Conservation (phyloP, 140 eudicot species). For the Bidens hawaiensis region DNA sequence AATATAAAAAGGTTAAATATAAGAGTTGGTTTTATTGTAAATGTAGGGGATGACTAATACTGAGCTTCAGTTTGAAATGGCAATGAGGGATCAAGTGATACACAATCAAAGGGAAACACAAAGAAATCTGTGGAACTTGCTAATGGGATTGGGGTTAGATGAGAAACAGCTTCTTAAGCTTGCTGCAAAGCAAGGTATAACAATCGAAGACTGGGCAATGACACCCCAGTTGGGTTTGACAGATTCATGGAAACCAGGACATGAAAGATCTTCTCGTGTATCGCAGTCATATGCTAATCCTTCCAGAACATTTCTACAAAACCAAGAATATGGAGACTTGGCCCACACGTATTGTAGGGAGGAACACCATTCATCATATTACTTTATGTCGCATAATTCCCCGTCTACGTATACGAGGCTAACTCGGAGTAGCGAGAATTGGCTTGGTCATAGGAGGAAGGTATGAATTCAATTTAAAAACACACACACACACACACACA, state of each 20-base stretch:
- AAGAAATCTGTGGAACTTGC: conserved; percentile 73
- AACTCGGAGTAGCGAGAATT: conserved; percentile 30
- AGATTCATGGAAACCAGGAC: conserved; percentile 25
- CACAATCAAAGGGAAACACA: conserved; percentile 79
- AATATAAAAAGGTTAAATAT: not conserved
- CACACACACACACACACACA: not conserved
- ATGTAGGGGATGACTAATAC: conserved; percentile 82
- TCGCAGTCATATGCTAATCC: conserved; percentile 20
- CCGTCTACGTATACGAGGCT: conserved; percentile 36
- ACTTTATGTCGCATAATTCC: conserved; percentile 41
- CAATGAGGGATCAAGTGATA: conserved; percentile 87
- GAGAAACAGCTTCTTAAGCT: conserved; percentile 56
- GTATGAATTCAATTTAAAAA: conserved; percentile 22
- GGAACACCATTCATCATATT: conserved; percentile 62
- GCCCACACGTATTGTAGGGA: conserved; percentile 51
- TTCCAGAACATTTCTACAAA: conserved; percentile 31
- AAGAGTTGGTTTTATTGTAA: not conserved
- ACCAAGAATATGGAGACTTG: conserved; percentile 25
- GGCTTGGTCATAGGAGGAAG: conserved; percentile 29
- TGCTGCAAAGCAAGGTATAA: conserved; percentile 78
- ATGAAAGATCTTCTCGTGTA: conserved; percentile 29
- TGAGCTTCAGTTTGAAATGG: conserved; percentile 86
- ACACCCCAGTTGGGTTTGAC: conserved; percentile 28
- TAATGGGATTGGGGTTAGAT: conserved; percentile 69
- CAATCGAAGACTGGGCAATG: conserved; percentile 66